Base-by-base conservation (phyloP, 139 green algal genomes). In the Chlamydomonas applanata region DNA sequence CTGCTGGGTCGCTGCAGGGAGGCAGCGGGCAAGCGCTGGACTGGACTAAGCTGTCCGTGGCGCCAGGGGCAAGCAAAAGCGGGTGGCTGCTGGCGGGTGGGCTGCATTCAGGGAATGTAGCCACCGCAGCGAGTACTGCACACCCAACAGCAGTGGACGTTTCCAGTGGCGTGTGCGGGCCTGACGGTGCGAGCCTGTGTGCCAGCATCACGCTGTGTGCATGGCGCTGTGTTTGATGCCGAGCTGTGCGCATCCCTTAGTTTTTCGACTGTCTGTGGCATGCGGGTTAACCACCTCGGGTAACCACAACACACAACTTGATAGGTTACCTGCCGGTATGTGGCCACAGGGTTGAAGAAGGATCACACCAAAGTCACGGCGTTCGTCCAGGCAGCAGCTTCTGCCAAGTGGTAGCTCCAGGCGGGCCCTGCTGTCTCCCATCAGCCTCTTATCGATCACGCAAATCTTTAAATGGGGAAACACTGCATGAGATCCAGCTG, bases 81-180 rank as follows among this genome's bases (percentile, higher is more conserved):
- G 92, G 92, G 49, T 97, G 92, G 92, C 75, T 95, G 64, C 77
- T 97, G 25, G 92, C 92, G 0, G 92, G 92, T 0, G 92, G 92
- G 0, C 75, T 97, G 2, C 78, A 72, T 0, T 85, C 91, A 0
- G 82, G 74, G 25, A 96, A 93, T 45, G 92, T 97, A 49, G 79
- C 80, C 56, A 74, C 83, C 1, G 92, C 91, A 16, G 83, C 92
- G n/a, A 40, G 14, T 1, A 79, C 78, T 0, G 81, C 86, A 0
- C 30, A 34, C 1, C 92, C 92, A 13, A 79, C 71, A 4, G 90
- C 71, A 13, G 92, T 97, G 80, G 92, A 97, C 69, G 92, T 96
- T 14, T 93, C 90, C 22, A 94, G 88, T 53, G 92, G 92, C 0
- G 92, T 97, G 33, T 91, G 86, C 61, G 82, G 79, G 0, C 68